Evolutionary conservation across 805 yeast species (phyloP).

Genomic region (fission yeast (Schizosaccharomyces pombe)): ASM294v3 CU329670.1:4839001-4839500

Average conservation of each 20-base stretch:
- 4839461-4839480: constrained; percentile 7
- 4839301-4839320: constrained; percentile 9
- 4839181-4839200: neutral
- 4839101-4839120: neutral
- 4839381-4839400: constrained; percentile 7
- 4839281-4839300: constrained; percentile 6
- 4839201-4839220: neutral
- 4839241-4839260: constrained; percentile 16
- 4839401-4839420: constrained; percentile 4
- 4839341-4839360: constrained; percentile 8
- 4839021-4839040: too few relatives aligned
- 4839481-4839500: constrained; percentile 11
- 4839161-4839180: neutral
- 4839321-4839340: constrained; percentile 11
- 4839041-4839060: too few relatives aligned
- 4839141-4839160: neutral
- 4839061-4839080: too few relatives aligned
- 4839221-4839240: constrained; percentile 14
- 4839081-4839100: too few relatives aligned
- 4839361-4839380: constrained; percentile 9
- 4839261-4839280: constrained; percentile 13
- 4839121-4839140: neutral
- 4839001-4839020: too few relatives aligned
- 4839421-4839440: constrained; percentile 6
- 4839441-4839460: constrained; percentile 1